phyloP scores from a whole-genome alignment of 2,329 filamentous ascomycete genomes.

The Ophiosphaerella narmari region DNA sequence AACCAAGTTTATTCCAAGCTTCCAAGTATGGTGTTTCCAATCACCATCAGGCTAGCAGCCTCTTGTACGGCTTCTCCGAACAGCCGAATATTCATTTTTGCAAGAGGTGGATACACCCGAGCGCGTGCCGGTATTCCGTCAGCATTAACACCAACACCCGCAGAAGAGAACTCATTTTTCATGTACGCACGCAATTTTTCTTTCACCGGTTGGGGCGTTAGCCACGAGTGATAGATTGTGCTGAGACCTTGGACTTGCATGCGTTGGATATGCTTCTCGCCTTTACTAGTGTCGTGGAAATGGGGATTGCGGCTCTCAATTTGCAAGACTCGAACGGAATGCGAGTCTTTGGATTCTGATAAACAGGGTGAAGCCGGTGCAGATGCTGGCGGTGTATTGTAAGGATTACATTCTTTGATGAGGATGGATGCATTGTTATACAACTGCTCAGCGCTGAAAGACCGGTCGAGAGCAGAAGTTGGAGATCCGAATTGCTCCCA shows the following conservation, averaged over 20 bases:
- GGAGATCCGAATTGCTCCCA: constrained; percentile 9
- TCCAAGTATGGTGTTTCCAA: too few relatives aligned
- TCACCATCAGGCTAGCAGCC: too few relatives aligned
- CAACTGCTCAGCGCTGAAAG: neutral
- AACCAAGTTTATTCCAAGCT: too few relatives aligned
- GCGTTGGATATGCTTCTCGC: constrained; percentile 10
- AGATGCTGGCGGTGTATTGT: neutral
- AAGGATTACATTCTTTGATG: neutral
- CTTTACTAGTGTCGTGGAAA: constrained; percentile 16
- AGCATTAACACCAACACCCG: neutral
- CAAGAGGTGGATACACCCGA: neutral
- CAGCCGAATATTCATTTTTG: neutral
- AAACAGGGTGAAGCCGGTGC: neutral
- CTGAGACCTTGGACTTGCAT: constrained; percentile 19
- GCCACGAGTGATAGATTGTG: constrained; percentile 16
- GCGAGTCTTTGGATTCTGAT: neutral
- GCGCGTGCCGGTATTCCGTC: neutral
- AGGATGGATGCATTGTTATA: neutral
- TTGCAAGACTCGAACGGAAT: constrained; percentile 12
- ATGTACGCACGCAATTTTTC: constrained; percentile 6
- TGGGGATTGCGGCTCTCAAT: constrained; percentile 19
- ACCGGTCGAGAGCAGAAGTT: neutral
- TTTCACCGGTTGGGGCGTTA: constrained; percentile 4
- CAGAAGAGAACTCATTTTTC: neutral
- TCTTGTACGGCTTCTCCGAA: neutral